Conservation (phyloP, 371 early-diverging fungal genomes). For the Mortierella sp. region DNA sequence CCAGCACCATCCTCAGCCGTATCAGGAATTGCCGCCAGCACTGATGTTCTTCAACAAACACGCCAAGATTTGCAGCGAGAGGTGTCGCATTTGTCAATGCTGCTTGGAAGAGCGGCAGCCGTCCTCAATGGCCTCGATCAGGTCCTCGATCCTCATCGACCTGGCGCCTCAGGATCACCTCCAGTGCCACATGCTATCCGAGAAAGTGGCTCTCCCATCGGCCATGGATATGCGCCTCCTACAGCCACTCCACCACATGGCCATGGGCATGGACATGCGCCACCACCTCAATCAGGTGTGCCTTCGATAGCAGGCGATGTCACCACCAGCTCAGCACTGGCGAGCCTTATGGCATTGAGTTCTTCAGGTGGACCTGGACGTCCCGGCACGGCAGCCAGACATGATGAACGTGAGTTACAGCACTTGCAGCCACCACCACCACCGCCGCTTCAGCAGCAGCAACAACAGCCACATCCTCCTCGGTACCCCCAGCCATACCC, state of each 20-base stretch:
- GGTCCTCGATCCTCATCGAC: conserved; percentile 48
- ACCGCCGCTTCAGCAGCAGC: conserved; percentile 17
- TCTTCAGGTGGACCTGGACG: conserved; percentile 30
- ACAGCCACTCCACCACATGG: conserved; percentile 11
- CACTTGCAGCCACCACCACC: conserved; percentile 18
- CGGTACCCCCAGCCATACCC: conserved; percentile 42
- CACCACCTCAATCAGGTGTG: conserved; percentile 6
- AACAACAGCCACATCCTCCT: conserved; percentile 19
- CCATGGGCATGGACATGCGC: conserved; percentile 16
- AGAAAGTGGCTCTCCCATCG: conserved; percentile 35
- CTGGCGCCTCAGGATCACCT: conserved; percentile 31
- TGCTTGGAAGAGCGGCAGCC: conserved; percentile 71
- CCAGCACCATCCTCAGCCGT: conserved; percentile 10
- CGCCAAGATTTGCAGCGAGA: conserved; percentile 74
- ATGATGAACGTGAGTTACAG: conserved; percentile 42
- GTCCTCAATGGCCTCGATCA: conserved; percentile 73
- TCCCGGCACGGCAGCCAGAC: conserved; percentile 17
- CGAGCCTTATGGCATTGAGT: conserved; percentile 59
- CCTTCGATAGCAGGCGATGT: conserved; percentile 22
- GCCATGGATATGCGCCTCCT: conserved; percentile 32
- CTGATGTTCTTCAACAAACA: conserved; percentile 68
- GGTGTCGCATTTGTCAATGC: conserved; percentile 67
- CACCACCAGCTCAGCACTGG: conserved; percentile 58
- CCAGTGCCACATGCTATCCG: conserved; percentile 35
- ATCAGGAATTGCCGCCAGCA: conserved; percentile 34